Conservation (phyloP, 441 rosid species). For the Arabidopsis lyrata region DNA sequence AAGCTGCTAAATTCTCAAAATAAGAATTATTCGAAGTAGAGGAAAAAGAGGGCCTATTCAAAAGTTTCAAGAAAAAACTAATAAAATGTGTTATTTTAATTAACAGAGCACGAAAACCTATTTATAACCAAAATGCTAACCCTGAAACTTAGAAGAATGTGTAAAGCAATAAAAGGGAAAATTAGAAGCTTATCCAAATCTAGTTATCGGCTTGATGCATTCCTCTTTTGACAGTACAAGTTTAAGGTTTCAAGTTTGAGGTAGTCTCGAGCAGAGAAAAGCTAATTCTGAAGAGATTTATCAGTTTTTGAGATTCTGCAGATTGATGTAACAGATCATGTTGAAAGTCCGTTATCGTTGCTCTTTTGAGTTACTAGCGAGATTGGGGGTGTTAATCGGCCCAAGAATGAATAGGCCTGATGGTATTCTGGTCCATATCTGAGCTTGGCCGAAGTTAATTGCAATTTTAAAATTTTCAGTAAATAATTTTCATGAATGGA, state of each 20-base stretch:
- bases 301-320: too few species aligned
- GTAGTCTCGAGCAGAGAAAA: background rate
- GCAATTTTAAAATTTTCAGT: too few species aligned
- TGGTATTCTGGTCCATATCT: constrained; percentile 1
- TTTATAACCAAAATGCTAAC: background rate
- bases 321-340: background rate
- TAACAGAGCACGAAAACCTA: background rate
- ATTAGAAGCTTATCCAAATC: background rate
- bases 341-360: background rate
- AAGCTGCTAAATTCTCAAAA: too few species aligned
- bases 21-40: too few species aligned
- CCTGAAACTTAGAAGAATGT: background rate
- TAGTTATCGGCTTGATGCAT: background rate
- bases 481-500: too few species aligned
- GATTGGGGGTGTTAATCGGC: background rate
- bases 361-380: background rate
- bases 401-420: background rate
- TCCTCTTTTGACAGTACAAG: background rate
- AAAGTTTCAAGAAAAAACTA: too few species aligned
- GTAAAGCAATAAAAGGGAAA: background rate
- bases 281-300: too few species aligned
- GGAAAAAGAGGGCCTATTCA: background rate
- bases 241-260: background rate
- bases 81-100: too few species aligned
- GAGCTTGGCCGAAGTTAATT: background rate